A percentile compares a stretch with the other conserved stretches of the same genome.
These are phyloP conservation scores for Galerina sulciceps DNA, from an alignment of 768 basidiomycete species.

Conservation along the genomic window DNA sequence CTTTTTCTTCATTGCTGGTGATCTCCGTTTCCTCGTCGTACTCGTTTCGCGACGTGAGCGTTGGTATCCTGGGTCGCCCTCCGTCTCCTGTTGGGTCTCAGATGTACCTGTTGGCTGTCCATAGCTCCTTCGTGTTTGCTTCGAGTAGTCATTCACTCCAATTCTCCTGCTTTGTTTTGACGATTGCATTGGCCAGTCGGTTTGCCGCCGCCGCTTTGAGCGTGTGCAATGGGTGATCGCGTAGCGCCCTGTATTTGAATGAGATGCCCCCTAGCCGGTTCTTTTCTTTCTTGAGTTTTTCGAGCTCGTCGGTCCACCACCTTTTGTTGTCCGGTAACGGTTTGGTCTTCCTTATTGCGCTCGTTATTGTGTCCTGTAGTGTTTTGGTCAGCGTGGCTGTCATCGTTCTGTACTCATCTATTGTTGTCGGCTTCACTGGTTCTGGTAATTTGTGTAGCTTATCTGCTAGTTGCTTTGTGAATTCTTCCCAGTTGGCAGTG, in stretches of 20 bases:
- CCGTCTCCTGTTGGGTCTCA: conserved; percentile 25
- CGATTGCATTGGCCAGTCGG: conserved; percentile 16
- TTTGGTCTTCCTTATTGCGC: conserved; percentile 2
- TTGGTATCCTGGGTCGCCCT: conserved; percentile 28
- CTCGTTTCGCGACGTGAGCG: conserved; percentile 10
- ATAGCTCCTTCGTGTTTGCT: conserved; percentile 12
- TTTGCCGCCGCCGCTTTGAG: conserved; percentile 7
- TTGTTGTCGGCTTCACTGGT: background rate
- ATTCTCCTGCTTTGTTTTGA: conserved; percentile 23
- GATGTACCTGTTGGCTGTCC: conserved; percentile 28
- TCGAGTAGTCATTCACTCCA: conserved; percentile 34
- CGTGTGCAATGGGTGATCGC: conserved; percentile 28
- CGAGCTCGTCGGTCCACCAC: conserved; percentile 33
- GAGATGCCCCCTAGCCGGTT: conserved; percentile 16
- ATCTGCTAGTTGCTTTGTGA: conserved; percentile 21
- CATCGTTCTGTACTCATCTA: background rate
- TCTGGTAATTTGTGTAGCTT: background rate
- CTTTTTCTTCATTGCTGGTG: conserved; percentile 28
- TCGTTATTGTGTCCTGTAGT: conserved; percentile 8
- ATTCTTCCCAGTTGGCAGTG: conserved; percentile 29
- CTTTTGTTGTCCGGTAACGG: conserved; percentile 9
- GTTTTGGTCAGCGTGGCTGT: conserved; percentile 5
- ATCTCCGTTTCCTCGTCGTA: background rate
- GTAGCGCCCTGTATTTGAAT: background rate
- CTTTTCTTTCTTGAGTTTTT: conserved; percentile 10